These are phyloP conservation scores for Hondaea fermentalgiana DNA, from an alignment of 108 stramenopile genomes.

Conservation along the genomic window DNA sequence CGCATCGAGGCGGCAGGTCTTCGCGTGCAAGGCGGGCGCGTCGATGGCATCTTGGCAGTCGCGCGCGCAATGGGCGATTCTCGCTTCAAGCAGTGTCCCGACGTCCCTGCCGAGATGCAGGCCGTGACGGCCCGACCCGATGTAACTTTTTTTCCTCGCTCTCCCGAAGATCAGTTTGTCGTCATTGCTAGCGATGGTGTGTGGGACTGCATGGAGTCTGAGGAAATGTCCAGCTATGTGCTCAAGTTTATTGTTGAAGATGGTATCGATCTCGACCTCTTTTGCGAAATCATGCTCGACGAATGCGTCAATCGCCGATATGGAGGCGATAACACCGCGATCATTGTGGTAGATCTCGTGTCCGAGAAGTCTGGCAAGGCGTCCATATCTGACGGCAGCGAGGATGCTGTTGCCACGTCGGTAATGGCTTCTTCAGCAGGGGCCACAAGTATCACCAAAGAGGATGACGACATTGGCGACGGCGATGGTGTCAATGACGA, in stretches of 20 bases:
- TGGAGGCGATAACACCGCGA: not conserved
- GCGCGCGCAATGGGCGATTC: not conserved
- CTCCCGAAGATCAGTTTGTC: not conserved
- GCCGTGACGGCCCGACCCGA: not conserved
- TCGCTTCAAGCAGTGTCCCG: not conserved
- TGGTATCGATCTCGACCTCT: not conserved
- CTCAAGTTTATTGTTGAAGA: not conserved
- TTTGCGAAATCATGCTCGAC: not conserved
- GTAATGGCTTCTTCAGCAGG: too few relatives aligned
- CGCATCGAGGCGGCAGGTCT: not conserved
- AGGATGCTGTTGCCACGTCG: too few relatives aligned
- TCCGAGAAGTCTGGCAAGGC: not conserved
- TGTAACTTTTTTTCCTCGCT: not conserved
- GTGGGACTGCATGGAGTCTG: not conserved
- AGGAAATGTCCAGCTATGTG: not conserved
- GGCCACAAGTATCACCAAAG: too few relatives aligned
- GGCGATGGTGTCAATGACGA: too few relatives aligned
- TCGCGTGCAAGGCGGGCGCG: not conserved
- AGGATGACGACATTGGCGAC: too few relatives aligned
- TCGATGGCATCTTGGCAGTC: not conserved
- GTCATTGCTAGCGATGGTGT: not conserved
- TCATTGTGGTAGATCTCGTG: not conserved
- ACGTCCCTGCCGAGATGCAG: not conserved
- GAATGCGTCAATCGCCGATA: not conserved
- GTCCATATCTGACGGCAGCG: too few relatives aligned